Conservation (phyloP, 1,139 yeast species). For the Yamadazyma oceani region DNA sequence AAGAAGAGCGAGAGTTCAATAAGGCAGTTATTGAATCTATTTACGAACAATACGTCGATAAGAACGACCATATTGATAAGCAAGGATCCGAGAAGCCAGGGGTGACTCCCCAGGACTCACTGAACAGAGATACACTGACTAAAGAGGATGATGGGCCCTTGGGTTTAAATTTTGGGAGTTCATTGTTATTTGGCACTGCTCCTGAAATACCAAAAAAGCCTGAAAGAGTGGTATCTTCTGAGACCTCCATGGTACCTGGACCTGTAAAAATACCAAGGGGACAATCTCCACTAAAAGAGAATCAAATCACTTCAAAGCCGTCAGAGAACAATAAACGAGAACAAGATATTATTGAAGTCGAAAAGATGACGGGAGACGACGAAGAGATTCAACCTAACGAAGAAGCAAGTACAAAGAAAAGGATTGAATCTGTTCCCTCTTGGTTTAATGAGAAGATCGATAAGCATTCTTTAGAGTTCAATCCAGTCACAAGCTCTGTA, state of each 20-base stretch:
- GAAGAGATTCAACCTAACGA: constrained; percentile 6
- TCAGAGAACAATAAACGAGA: constrained; percentile 2
- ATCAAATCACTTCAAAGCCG: too few species aligned
- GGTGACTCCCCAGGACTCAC: constrained; percentile 20
- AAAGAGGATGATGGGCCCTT: constrained; percentile 6
- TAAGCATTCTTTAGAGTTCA: constrained; percentile 11
- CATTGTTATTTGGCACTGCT: constrained; percentile 11
- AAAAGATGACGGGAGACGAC: constrained; percentile 7
- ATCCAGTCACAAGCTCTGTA: constrained; percentile 13
- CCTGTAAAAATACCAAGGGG: too few species aligned
- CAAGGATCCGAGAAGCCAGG: too few species aligned
- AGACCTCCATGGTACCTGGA: too few species aligned
- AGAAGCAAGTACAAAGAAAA: constrained; percentile 1
- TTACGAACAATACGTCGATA: constrained; percentile 30
- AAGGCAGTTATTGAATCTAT: constrained; percentile 39
- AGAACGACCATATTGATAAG: not conserved
- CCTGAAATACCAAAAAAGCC: not conserved
- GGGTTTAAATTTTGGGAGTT: constrained; percentile 13
- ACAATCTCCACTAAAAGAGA: too few species aligned
- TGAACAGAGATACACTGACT: constrained; percentile 23
- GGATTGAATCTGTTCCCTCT: constrained; percentile 22
- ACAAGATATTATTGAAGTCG: constrained; percentile 4
- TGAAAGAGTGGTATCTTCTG: not conserved
- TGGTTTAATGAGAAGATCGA: constrained; percentile 30
- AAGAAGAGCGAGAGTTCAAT: constrained; percentile 32